Evolutionary conservation across 805 yeast genomes (phyloP).

Genomic region (Barnettozyma vustinii): DNA sequence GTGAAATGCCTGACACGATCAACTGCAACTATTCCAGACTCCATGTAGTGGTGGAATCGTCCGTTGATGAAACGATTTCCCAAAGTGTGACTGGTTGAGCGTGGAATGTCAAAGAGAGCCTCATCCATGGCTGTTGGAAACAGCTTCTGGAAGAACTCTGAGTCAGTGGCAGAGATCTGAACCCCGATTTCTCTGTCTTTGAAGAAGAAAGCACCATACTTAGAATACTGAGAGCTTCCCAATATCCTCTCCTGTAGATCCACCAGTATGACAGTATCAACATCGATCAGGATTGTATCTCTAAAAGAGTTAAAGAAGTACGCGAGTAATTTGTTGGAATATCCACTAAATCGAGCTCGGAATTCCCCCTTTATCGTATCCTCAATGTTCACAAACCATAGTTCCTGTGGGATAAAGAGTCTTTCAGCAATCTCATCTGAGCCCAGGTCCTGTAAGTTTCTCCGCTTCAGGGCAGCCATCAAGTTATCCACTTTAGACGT

Average conservation of each 20-base stretch:
- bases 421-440: conserved; percentile 21
- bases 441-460: neutral
- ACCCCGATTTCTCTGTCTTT: conserved; percentile 39
- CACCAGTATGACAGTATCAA: conserved; percentile 42
- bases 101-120: conserved; percentile 31
- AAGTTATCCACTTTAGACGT: neutral
- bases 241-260: conserved; percentile 33
- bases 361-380: conserved; percentile 19
- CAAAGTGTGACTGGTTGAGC: conserved; percentile 31
- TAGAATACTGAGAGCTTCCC: conserved; percentile 27
- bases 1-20: conserved; percentile 43
- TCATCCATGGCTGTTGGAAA: conserved; percentile 37
- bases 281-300: conserved; percentile 44
- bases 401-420: conserved; percentile 28
- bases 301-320: conserved; percentile 43
- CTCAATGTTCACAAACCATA: conserved; percentile 35
- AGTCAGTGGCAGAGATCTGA: conserved; percentile 21
- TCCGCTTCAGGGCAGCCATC: neutral
- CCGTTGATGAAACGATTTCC: conserved; percentile 35
- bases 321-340: conserved; percentile 43
- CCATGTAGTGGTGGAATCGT: conserved; percentile 37
- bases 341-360: conserved; percentile 29
- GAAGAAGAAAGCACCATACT: conserved; percentile 37
- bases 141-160: conserved; percentile 37
- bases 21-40: conserved; percentile 41